Base-by-base conservation (phyloP, 1,284 basidiomycete genomes). In the Ceratobasidium theobromae region DNA sequence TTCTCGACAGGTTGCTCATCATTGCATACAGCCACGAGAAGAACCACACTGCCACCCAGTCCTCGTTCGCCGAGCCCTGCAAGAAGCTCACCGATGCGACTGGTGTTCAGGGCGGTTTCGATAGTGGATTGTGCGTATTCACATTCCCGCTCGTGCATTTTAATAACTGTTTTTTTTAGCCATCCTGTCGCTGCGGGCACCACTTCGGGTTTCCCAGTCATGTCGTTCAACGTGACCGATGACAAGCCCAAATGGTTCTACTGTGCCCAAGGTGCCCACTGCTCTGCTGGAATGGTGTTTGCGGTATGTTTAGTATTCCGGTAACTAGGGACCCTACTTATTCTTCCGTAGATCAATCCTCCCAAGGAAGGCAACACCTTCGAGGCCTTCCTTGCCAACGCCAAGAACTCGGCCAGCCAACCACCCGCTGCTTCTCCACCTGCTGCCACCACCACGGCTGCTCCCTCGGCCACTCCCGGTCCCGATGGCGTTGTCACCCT, bases 181-280 rank as follows among this genome's bases (percentile, higher is more conserved):
- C 55, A 69, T 23, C 65, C 67, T 23, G 69, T 71, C 23, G 45
- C 69, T 21, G 48, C 65, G 23, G 45, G n/a, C 8, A 54, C 66
- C 23, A 70, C 70, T 14, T 45, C 68, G 38, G 54, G 69, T 30
- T 67, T 69, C 33, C 70, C 70, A 11, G 60, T 72, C 60, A 73
- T 71, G 69, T 70, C 72, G 5, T 71, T 75, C 67, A 28, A 69
- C 32, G 69, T 74, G 45, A 72, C 71, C 46, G 69, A 69, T 55
- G 71, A 72, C 27, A 70, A 69, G 27, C 74, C 73, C 16, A 72
- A 73, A 53, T 75, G 75, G 75, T 72, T 73, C 38, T 75, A 68
- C 71, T 75, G 74, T 65, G 64, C 46, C 9, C 72, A 72, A 48
- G 66, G 38, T 5, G 66, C 53, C 11, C 73, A 74, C 66, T 74